Evolutionary conservation across 352 stramenopile genomes (phyloP).

Genomic region (Halophytophthora polymorphica): DNA sequence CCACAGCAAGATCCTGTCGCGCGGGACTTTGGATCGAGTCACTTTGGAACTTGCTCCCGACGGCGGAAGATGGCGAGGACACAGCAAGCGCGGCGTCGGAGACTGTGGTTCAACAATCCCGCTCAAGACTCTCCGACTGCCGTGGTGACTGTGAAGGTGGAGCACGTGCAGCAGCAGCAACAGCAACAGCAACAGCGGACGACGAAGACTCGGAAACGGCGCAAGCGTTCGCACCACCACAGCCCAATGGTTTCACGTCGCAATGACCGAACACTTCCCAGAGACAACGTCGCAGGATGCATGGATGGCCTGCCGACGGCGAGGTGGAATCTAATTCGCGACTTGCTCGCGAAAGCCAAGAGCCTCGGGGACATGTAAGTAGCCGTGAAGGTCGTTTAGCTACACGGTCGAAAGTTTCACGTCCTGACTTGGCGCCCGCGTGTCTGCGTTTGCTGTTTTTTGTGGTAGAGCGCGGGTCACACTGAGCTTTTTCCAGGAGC

Average conservation of each 20-base stretch:
- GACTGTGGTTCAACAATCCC: constrained; percentile 21
- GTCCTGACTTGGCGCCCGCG: background rate
- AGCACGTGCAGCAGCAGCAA: constrained; percentile 7
- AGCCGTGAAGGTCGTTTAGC: background rate
- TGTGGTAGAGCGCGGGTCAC: constrained; percentile 39
- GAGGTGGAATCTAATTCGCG: constrained; percentile 34
- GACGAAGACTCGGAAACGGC: constrained; percentile 21
- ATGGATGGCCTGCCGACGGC: constrained; percentile 16
- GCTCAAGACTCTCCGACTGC: constrained; percentile 5
- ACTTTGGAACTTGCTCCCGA: constrained; percentile 28
- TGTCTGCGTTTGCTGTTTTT: background rate
- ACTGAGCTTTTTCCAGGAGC: constrained; percentile 63
- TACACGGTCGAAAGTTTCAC: background rate
- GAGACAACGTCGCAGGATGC: background rate
- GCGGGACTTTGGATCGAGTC: background rate
- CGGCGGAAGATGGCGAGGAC: constrained; percentile 24
- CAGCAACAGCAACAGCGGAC: constrained; percentile 11
- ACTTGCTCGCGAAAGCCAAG: constrained; percentile 35
- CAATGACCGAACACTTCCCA: background rate
- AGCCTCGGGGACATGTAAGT: constrained; percentile 53
- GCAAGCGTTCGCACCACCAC: constrained; percentile 9
- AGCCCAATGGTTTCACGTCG: constrained; percentile 5
- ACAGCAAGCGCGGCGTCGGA: constrained; percentile 18
- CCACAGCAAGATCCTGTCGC: background rate
- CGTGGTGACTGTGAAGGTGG: constrained; percentile 13